Base-by-base conservation (phyloP, 2,329 filamentous ascomycete genomes). In the Fusarium pininemorale region DNA sequence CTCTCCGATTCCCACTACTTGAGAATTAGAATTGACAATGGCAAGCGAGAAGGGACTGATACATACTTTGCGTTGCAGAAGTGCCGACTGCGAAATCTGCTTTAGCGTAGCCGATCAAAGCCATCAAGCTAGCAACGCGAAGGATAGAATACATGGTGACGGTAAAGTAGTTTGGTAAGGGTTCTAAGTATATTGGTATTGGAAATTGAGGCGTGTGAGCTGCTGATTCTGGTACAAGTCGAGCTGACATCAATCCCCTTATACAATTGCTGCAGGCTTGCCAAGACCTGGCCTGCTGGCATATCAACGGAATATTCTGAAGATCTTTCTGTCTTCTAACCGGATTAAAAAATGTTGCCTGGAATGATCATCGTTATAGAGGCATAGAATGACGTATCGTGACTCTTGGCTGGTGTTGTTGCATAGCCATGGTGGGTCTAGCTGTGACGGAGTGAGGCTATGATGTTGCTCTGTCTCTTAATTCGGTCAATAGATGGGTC, bases 1-100 rank as follows among this genome's bases (percentile, higher is more conserved):
- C 12, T 45, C 59, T n/a, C 59, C 50, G 3, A 56, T 62, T 30
- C 39, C 59, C 48, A 62, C 48, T 56, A 15, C 1, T 2, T 10
- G 12, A 13, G 0, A 4, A 14, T 41, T 41, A 22, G 38, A 41
- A 13, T 22, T 14, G 12, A 22, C 11, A 22, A 6, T 39, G 7
- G 15, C 15, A 9, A 15, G 35, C 0, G 35, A 37, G 35, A 37
- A 37, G 8, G 35, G 35, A 37, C 16, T 37, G 20, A 20, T 42
- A 3, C 28, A 3, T 61, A 54, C 57, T 61, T 42, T 61, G 57
- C 28, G 37, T 28, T 12, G 57, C 57, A n/a, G 57, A 61, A 14
- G 37, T 61, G 28, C 57, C 57, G 15, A 61, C 45, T 4, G 57
- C 57, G 10, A 61, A 61, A 16, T 61, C 57, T 14, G 45, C 57